Base-by-base conservation (phyloP, 2,329 filamentous ascomycete species). In the Spiromastix sp. region DNA sequence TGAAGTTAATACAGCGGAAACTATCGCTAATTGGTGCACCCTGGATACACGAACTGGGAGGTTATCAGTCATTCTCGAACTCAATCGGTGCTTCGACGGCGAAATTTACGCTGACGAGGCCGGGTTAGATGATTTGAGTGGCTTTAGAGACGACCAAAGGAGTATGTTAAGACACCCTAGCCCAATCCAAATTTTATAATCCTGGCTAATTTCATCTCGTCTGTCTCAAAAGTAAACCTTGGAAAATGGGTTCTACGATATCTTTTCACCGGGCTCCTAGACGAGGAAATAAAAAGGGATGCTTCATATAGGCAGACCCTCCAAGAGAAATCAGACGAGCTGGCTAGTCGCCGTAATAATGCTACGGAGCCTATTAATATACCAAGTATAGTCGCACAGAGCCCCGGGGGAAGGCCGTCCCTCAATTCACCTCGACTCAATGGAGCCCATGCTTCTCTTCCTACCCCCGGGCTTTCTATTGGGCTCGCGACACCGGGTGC, bases 201-300 rank as follows among this genome's bases (percentile, higher is more conserved):
- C 7, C 4, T 9, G 3, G 5, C 21, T 32, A 33, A 37, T 22
- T 12, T 18, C 22, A 5, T 34, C n/a, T 9, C 16, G 3, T 11
- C 24, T 26, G 10, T 12, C 5, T 15, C 10, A 21, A 17, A 44
- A 91, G 84, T 96, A 57, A 96, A 94, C 51, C 76, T 96, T 30
- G 91, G 91, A 6, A 94, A 93, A 67, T 98, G 91, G 91, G 77
- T 96, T 30, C 64, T 98, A 40, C 77, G 91, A 21, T 93, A 95
- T 57, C 70, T 98, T 0, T 98, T 98, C 61, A 78, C 81, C 7
- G 81, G 82, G 37, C 68, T 96, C 27, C 81, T 98, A 36, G 83
- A 93, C 41, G 87, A 95, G 56, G 85, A 96, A 56, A 82, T 94
- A 46, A 78, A 73, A 44, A 76, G 85, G 34, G 91, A 98, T 51